Evolutionary conservation across 352 stramenopile genomes (phyloP), one percentile per base, ranked within the genome.

Genomic region (Phytophthora pistaciae): DNA sequence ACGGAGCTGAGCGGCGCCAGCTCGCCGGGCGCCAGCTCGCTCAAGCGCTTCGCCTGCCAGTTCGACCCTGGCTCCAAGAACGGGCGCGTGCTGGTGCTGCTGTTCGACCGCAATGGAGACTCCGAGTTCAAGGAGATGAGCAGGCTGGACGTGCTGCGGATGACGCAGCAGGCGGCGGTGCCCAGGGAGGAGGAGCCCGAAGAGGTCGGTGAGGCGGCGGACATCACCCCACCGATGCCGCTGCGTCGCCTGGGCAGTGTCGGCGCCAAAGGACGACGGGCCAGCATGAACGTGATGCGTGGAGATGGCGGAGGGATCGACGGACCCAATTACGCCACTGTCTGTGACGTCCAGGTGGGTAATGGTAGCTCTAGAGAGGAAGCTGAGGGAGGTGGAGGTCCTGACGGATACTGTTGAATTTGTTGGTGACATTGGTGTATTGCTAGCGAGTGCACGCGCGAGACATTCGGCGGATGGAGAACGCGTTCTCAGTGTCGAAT

Each of bases 391-490:
- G 25, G 13, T 56, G 5, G 48, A 31, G 21, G 3, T 27, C n/a
- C 31, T 55, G 21, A 55, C 23, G 4, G 50, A 36, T 16, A n/a
- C 23, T 18, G 9, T 44, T 36, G 3, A 29, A 29, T 44, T 44
- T 68, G 25, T 52, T 63, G 14, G 10, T 60, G 40, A 3, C 31
- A n/a, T 59, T 64, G 23, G 0, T 73, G 42, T 3, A 44, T 23
- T 46, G 48, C 10, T 67, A 94, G 82, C 72, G 77, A 21, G 87
- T 94, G 18, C 87, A 94, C 65, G 86, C 85, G 5, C 87, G 87
- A 40, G 87, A 94, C 72, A 88, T 94, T 65, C 83, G 87, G 54
- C 81, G 90, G 52, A 79, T 94, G 64, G 87, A 92, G 48, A 90
- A 88, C 3, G 83, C 84, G 14, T 94, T 94, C 52, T 83, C 86